These are phyloP conservation scores for Agrocybe pediades DNA, from an alignment of 768 basidiomycete species.

Conservation along the genomic window DNA sequence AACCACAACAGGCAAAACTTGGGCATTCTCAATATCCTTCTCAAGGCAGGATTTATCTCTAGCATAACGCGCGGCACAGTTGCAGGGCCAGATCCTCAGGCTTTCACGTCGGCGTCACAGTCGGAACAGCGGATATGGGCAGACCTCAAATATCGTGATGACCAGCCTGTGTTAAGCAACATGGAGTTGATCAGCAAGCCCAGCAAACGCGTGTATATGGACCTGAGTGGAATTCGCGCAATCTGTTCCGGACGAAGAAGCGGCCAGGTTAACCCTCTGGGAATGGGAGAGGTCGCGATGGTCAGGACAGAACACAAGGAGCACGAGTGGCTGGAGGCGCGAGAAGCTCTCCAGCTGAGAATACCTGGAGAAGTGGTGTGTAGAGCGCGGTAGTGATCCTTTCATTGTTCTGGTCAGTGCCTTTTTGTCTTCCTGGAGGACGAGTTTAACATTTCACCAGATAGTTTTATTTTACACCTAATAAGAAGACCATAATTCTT, in stretches of 20 bases:
- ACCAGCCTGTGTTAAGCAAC: conserved; percentile 75
- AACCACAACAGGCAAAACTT: conserved; percentile 88
- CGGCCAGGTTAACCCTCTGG: conserved; percentile 79
- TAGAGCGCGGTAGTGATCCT: conserved; percentile 52
- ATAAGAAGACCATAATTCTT: neutral
- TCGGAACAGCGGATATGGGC: conserved; percentile 88
- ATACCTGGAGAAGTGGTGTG: conserved; percentile 88
- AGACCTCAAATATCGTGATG: conserved; percentile 90
- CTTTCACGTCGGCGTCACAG: conserved; percentile 60
- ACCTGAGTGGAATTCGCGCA: conserved; percentile 66
- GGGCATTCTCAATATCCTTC: conserved; percentile 84
- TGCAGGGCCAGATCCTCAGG: conserved; percentile 59
- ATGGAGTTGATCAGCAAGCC: conserved; percentile 88
- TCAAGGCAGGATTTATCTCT: conserved; percentile 87
- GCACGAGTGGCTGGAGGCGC: conserved; percentile 87
- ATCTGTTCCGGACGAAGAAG: conserved; percentile 82
- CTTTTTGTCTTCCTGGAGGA: neutral
- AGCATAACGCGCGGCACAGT: conserved; percentile 80
- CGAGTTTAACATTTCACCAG: neutral
- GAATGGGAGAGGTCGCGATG: conserved; percentile 92
- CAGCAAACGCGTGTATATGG: conserved; percentile 79
- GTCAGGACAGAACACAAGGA: conserved; percentile 72
- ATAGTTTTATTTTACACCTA: neutral
- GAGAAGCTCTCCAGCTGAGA: conserved; percentile 83
- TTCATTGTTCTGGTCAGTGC: conserved; percentile 2